Evolutionary conservation across 108 stramenopile genomes (phyloP), one percentile per base, ranked within the genome.

Genomic region (Aurantiochytrium sp.): DNA sequence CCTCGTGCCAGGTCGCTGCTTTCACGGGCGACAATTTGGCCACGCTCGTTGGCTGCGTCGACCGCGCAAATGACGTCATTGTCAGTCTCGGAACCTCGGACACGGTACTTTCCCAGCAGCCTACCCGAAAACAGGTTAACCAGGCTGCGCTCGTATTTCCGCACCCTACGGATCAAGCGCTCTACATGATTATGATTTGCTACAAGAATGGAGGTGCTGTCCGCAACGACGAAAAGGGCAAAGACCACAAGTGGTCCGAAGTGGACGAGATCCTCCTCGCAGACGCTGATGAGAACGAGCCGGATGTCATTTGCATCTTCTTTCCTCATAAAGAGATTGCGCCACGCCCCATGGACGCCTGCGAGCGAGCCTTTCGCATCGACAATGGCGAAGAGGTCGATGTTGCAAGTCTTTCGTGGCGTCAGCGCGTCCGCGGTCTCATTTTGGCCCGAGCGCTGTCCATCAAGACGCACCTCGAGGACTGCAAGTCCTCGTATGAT

Each of bases 161-260:
- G 28, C 76, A 83, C 4, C 76, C 76, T 23, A 83, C 51, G 45
- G 51, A 47, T 12, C 25, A 12, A 10, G 12, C 12, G 25, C 49
- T 47, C 25, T 53, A 83, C 76, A 83, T 83, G 76, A 28, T 83
- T 45, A 83, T 83, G 76, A 83, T 83, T 83, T 83, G 76, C 51
- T 83, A 53, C 76, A 83, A 83, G 76, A 83, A 83, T 35, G 76
- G 76, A 45, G 76, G 76, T 18, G 76, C 76, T 35, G 76, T 53
- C 14, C 76, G 76, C n/a, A 83, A 53, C 76, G 76, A 21, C 49
- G 45, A 16, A 43, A 83, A 83, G 49, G n/a, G 49, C n/a, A 0
- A 8, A 6, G 51, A 83, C 12, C 45, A 83, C 16, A 28, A 6
- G 16, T 83, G 76, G 76, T 12, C 19, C n/a, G 76, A 83, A 6